phyloP scores from a whole-genome alignment of 306 rosid species.

The Fragaria ananassa region DNA sequence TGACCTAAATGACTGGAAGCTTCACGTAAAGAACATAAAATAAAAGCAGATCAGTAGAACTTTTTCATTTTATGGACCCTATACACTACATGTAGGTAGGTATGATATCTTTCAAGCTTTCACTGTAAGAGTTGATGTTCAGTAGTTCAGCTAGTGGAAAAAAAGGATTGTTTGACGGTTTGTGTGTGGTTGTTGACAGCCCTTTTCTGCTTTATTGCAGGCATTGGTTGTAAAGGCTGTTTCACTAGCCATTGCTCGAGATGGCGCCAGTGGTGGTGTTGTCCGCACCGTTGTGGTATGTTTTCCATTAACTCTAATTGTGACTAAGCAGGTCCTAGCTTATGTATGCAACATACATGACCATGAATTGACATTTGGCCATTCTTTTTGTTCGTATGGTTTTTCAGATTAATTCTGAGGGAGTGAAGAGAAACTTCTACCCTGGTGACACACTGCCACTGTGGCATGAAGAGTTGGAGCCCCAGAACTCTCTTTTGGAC shows the following conservation, averaged over 20 bases:
- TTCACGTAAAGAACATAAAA: neutral
- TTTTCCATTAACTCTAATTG: neutral
- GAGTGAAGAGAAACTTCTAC: conserved; percentile 82
- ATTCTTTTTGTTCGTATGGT: neutral
- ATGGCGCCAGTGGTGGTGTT: conserved; percentile 99
- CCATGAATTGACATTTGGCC: conserved; percentile 4
- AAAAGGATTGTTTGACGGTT: neutral
- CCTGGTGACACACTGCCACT: conserved; percentile 74
- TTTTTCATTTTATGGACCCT: neutral
- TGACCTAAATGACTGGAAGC: neutral
- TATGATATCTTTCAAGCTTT: neutral
- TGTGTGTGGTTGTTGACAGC: conserved; percentile 14
- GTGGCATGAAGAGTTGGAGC: conserved; percentile 95
- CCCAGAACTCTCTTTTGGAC: conserved; percentile 69
- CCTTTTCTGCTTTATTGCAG: conserved; percentile 35
- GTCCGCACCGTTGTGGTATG: conserved; percentile 92
- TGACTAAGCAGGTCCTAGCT: neutral
- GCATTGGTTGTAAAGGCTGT: conserved; percentile 87
- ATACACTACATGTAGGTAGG: neutral
- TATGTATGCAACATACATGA: neutral
- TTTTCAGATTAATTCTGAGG: conserved; percentile 79
- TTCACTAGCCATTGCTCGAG: conserved; percentile 95
- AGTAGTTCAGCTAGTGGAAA: neutral
- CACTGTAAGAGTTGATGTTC: neutral
- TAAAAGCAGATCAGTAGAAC: neutral